phyloP scores from a whole-genome alignment of 805 yeast genomes.

The Spathaspora hagerdaliae region DNA sequence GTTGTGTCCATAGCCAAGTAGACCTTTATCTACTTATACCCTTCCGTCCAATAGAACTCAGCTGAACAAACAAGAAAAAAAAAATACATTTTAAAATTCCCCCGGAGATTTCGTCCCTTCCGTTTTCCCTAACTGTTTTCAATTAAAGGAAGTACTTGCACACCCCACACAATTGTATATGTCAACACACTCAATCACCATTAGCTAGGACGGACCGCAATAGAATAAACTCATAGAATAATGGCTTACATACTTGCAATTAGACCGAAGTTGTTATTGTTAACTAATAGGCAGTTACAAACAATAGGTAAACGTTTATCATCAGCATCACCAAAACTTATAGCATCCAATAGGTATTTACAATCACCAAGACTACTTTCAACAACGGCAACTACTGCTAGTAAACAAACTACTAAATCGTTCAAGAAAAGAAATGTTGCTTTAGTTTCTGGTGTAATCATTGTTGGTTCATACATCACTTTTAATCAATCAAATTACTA shows the following conservation, averaged over 20 bases:
- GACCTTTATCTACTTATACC: too few relatives aligned
- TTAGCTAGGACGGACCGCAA: not conserved
- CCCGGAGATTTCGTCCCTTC: too few relatives aligned
- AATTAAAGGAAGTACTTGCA: not conserved
- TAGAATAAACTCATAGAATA: not conserved
- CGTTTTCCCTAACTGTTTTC: too few relatives aligned
- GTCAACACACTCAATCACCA: not conserved
- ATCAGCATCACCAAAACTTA: not conserved
- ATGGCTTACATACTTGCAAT: slow-evolving; percentile 17
- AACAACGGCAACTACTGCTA: not conserved
- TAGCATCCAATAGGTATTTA: not conserved
- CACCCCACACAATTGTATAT: not conserved
- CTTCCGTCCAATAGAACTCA: too few relatives aligned
- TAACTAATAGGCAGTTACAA: slow-evolving; percentile 15
- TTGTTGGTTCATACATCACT: slow-evolving; percentile 40
- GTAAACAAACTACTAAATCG: slow-evolving; percentile 8
- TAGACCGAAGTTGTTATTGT: slow-evolving; percentile 15
- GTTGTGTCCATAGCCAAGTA: too few relatives aligned
- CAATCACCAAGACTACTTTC: not conserved
- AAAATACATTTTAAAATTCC: too few relatives aligned
- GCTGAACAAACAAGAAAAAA: too few relatives aligned
- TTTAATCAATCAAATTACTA: slow-evolving; percentile 38
- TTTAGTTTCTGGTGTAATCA: slow-evolving; percentile 36
- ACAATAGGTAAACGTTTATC: slow-evolving; percentile 6
- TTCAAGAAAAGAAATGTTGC: slow-evolving; percentile 34